Percentiles rank a stretch among this genome's conserved stretches.
Conservation (phyloP, 2,329 filamentous ascomycete species). For the Chrysoporthe cubensis region DNA sequence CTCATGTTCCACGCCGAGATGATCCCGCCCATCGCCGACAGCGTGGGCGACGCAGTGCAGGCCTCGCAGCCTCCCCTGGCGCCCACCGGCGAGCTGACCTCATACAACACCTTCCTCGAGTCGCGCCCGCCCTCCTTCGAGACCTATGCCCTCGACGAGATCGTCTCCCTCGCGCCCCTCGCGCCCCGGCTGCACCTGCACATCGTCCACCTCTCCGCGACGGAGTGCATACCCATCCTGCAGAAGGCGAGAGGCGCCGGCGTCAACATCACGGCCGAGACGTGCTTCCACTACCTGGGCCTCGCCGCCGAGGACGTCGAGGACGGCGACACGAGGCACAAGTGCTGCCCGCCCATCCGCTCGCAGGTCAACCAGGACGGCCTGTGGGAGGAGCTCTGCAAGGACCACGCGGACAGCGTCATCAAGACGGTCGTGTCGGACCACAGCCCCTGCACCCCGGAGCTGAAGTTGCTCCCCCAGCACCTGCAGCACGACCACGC, state of each 20-base stretch:
- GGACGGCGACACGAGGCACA: conserved; percentile 87
- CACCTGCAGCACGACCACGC: conserved; percentile 53
- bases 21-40: conserved; percentile 83
- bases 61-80: conserved; percentile 69
- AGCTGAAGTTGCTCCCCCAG: conserved; percentile 83
- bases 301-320: conserved; percentile 81
- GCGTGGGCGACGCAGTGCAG: conserved; percentile 78
- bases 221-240: conserved; percentile 82
- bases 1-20: conserved; percentile 99
- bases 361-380: conserved; percentile 79
- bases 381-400: conserved; percentile 81
- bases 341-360: conserved; percentile 93
- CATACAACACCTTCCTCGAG: conserved; percentile 88
- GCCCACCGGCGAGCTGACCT: conserved; percentile 71
- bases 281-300: conserved; percentile 92
- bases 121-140: conserved; percentile 90
- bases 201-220: conserved; percentile 92
- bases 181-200: conserved; percentile 86
- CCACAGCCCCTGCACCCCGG: conserved; percentile 93
- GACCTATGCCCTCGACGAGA: conserved; percentile 86
- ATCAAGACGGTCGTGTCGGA: conserved; percentile 93
- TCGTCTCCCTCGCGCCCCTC: conserved; percentile 77
- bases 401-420: conserved; percentile 66
- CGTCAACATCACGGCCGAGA: conserved; percentile 89
- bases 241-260: conserved; percentile 72